Base-by-base conservation (phyloP, 2,329 filamentous ascomycete genomes). In the Phialocephala sp. region DNA sequence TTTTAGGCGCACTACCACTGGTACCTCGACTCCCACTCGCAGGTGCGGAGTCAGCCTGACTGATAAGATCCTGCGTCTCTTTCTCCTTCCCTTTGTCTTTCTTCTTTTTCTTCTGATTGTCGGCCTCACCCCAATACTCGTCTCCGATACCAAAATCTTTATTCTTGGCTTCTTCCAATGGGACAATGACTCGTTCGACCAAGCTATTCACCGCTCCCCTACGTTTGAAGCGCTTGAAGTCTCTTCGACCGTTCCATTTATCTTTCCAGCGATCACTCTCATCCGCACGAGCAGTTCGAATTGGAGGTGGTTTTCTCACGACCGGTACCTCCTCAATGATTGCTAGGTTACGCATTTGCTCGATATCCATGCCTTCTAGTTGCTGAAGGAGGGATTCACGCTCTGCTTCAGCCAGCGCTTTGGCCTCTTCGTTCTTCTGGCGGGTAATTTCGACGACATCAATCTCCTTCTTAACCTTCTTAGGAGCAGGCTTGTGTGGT, bases 171-270 rank as follows among this genome's bases (percentile, higher is more conserved):
- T 89, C 87, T 71, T 91, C 86, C 1, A 92, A 77, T 0, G 83
- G 80, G 14, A 92, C 87, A 60, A 92, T 88, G 0, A 77, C 77
- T 15, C 68, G 70, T 11, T 71, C 56, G 60, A 68, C 76, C 67
- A 65, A 68, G 24, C 72, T 76, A 60, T 68, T 66, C 8, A 72
- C 71, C 43, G 85, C 85, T 27, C 86, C 89, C 61, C 86, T 83
- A 62, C 82, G 83, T 24, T 84, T 83, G 75, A 99, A 99, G 72
- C 88, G 91, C 77, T 99, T 99, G 81, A 97, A 99, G 75, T 99
- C 98, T 78, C 93, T 94, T 52, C 94, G 85, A 0, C 94, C 95
- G 75, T 97, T 97, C 95, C 95, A 99, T 45, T 84, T 84, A 0
- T 92, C 88, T 70, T 97, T 87, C 94, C 94, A 97, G 47, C 92